Base-by-base conservation (phyloP, 768 basidiomycete genomes). In the Pleurotus platypus region DNA sequence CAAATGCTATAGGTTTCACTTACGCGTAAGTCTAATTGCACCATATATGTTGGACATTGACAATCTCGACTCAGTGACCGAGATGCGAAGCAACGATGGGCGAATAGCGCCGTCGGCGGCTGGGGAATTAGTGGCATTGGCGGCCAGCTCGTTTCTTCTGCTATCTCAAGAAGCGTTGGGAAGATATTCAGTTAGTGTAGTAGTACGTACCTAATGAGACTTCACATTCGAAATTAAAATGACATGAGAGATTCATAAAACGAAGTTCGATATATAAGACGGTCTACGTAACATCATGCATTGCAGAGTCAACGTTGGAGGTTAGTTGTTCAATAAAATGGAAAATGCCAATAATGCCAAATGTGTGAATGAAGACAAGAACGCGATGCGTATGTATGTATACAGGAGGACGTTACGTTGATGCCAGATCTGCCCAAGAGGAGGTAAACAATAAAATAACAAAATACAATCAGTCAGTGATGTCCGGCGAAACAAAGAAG, bases 1-100 rank as follows among this genome's bases (percentile, higher is more conserved):
- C 92, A 7, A 98, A 98, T 62, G 91, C 88, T n/a, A 77, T 98
- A 53, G 96, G 96, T 9, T 98, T 98, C 75, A 97, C 94, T 49
- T 98, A 93, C 66, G 92, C 90, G 92, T 92, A 70, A 66, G 87
- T 77, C 18, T 56, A 16, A 39, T 51, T 53, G 35, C 24, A 27
- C 46, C 49, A 9, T 13, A 4, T 57, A 45, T 24, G 54, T 53
- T 13, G 18, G 59, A 67, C 24, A 70, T 49, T 55, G 5, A 5
- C 2, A 30, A 16, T 40, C 37, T 47, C 2, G 37, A 35, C 35
- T 66, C 13, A 90, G 89, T 47, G 94, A 96, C 67, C 86, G 94
- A 49, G 96, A 98, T 64, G 92, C 96, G 24, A 97, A 97, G 70
- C 83, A 88, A 63, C 84, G 85, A 53, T 98, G 93, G 96, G 93